Conservation (phyloP, 495 filamentous ascomycete species). For the Lepraria neglecta region DNA sequence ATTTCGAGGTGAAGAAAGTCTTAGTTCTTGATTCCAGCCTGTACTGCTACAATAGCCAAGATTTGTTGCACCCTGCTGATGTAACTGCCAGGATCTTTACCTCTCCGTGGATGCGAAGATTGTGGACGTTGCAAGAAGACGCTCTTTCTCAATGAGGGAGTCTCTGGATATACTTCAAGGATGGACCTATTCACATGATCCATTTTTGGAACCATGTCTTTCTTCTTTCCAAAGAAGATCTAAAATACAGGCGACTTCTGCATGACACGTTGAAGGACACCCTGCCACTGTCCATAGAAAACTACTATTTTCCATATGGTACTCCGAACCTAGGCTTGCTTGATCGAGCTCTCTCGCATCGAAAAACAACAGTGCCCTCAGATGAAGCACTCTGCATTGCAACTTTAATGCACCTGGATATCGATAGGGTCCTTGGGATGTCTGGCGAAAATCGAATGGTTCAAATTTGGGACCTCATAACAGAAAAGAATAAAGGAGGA, state of each 20-base stretch:
- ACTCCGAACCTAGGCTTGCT: conserved; percentile 2
- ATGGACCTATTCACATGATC: neutral
- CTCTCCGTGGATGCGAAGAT: conserved; percentile 21
- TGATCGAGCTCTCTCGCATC: conserved; percentile 10
- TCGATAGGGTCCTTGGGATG: neutral
- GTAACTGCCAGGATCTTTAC: conserved; percentile 11
- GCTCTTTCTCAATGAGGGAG: neutral
- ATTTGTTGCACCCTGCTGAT: neutral
- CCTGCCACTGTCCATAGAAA: neutral
- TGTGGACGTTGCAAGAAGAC: conserved; percentile 21
- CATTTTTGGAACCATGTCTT: neutral
- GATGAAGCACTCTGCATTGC: conserved; percentile 2
- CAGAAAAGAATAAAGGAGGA: neutral
- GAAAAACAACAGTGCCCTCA: conserved; percentile 1
- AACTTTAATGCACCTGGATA: conserved; percentile 3
- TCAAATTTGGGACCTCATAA: conserved; percentile 11
- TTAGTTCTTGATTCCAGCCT: conserved; percentile 27
- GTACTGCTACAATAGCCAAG: neutral
- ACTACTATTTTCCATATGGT: neutral
- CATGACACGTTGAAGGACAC: neutral
- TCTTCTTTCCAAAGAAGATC: neutral
- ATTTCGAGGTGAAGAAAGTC: conserved; percentile 27
- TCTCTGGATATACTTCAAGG: conserved; percentile 17
- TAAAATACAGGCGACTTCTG: neutral
- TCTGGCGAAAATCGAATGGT: conserved; percentile 1